Conservation (phyloP, 495 filamentous ascomycete genomes). For the Jackrogersella minutella region DNA sequence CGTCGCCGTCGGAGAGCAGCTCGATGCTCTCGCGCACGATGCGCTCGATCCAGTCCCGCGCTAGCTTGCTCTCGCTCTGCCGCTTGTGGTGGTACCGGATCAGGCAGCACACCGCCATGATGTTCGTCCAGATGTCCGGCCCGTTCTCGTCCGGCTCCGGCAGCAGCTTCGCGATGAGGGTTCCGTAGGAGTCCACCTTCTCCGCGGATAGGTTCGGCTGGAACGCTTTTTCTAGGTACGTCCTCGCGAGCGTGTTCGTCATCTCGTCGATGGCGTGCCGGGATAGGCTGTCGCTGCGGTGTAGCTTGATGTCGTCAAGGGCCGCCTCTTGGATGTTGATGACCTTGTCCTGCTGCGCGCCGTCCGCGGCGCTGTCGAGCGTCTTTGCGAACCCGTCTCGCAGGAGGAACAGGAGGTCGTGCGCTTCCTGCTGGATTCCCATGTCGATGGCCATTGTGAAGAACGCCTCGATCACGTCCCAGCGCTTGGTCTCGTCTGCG, state of each 20-base stretch:
- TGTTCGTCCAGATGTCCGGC: constrained; percentile 21
- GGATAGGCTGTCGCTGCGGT: constrained; percentile 32
- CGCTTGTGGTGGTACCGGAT: constrained; percentile 45
- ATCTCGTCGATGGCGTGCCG: constrained; percentile 30
- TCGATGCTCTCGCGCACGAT: constrained; percentile 49
- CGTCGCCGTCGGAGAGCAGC: constrained; percentile 55
- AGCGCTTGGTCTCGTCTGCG: constrained; percentile 36
- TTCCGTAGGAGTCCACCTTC: constrained; percentile 29
- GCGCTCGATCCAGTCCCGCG: constrained; percentile 40
- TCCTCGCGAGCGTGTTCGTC: constrained; percentile 27
- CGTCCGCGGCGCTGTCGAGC: constrained; percentile 17
- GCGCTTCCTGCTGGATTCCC: constrained; percentile 36
- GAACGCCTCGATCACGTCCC: constrained; percentile 43
- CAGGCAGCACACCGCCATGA: constrained; percentile 27
- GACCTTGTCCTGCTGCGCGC: constrained; percentile 29
- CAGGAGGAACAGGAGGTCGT: constrained; percentile 45
- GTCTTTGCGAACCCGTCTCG: constrained; percentile 45
- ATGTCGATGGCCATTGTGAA: constrained; percentile 45
- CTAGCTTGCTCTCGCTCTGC: constrained; percentile 37
- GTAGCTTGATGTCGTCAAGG: constrained; percentile 26
- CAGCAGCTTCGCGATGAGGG: constrained; percentile 28
- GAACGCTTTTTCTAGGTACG: constrained; percentile 38
- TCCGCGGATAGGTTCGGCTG: constrained; percentile 21
- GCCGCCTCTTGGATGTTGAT: constrained; percentile 35
- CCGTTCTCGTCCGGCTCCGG: constrained; percentile 31